Evolutionary conservation across 805 yeast genomes (phyloP), one percentile per base, ranked within the genome.

Genomic region (Debaryomyces castellii): DNA sequence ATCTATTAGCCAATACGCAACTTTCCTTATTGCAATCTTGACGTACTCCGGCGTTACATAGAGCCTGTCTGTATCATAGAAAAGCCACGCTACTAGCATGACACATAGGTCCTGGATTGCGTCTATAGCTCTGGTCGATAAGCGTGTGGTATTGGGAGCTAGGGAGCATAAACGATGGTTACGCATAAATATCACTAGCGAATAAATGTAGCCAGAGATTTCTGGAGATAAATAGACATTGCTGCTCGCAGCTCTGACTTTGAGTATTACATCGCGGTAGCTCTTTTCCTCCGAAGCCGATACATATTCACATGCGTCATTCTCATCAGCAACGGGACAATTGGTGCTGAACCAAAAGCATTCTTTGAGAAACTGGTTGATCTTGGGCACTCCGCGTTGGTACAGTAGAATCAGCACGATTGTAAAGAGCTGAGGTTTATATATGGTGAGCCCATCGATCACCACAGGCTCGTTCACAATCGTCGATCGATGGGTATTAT

Each of bases 1-100:
- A 50, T 69, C 71, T 9, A 72, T 70, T 14, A 70, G 54, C 77
- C 77, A 72, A 58, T 70, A 71, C 20, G 67, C 73, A 5, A 72
- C 52, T 47, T 67, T 67, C 22, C 72, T 54, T 50, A 60, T 58
- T 5, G 75, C 71, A n/a, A 67, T 53, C 49, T 71, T 71, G 34
- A 63, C 64, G 32, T 50, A 53, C 35, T 67, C 73, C 0, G 76
- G 75, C 3, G 76, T 71, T 5, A 68, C 67, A 46, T 50, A 71
- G 18, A 57, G 39, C n/a, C 44, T 32, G 4, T 24, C 40, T 14
- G 39, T 18, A 22, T 39, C 43, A 22, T 41, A 35, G 34, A 51
- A 43, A 9, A 39, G 44, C 60, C 59, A 62, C 10, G 53, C 52
- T 21, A 63, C 67, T 34, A 67, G 47, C 3, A 66, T 59, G 38